phyloP scores from a whole-genome alignment of 1,284 basidiomycete genomes.

The Cryptococcus maquisensis region DNA sequence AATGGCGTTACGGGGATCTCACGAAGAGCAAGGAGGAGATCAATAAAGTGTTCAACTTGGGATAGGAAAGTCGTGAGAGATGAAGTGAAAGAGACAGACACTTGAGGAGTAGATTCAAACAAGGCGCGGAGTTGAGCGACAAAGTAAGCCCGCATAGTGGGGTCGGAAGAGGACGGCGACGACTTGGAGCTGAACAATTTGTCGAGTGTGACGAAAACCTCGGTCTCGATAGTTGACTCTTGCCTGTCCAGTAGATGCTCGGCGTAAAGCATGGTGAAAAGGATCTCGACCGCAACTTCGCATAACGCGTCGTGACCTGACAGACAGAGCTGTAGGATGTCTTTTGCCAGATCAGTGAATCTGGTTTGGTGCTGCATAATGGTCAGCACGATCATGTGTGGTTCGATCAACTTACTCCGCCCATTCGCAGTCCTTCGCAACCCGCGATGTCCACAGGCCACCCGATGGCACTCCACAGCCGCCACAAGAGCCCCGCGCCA shows the following conservation, averaged over 20 bases:
- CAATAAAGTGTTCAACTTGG: constrained; percentile 88
- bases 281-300: constrained; percentile 82
- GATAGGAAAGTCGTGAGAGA: constrained; percentile 79
- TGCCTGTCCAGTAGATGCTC: constrained; percentile 77
- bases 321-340: constrained; percentile 85
- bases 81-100: constrained; percentile 71
- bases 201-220: constrained; percentile 91
- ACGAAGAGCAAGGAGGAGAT: constrained; percentile 84
- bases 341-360: constrained; percentile 79
- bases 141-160: constrained; percentile 85
- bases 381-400: background rate
- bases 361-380: constrained; percentile 64
- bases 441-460: constrained; percentile 52
- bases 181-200: constrained; percentile 49
- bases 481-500: constrained; percentile 76
- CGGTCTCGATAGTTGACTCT: constrained; percentile 84
- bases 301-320: constrained; percentile 91
- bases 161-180: constrained; percentile 72
- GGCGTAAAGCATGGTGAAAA: constrained; percentile 94
- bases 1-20: constrained; percentile 90
- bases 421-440: constrained; percentile 19
- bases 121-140: constrained; percentile 83
- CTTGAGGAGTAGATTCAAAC: constrained; percentile 70
- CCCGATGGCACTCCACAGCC: constrained; percentile 82
- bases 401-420: constrained; percentile 26